These are phyloP conservation scores for Saxophila tyrrhenica DNA, from an alignment of 495 filamentous ascomycete species.

Conservation along the genomic window DNA sequence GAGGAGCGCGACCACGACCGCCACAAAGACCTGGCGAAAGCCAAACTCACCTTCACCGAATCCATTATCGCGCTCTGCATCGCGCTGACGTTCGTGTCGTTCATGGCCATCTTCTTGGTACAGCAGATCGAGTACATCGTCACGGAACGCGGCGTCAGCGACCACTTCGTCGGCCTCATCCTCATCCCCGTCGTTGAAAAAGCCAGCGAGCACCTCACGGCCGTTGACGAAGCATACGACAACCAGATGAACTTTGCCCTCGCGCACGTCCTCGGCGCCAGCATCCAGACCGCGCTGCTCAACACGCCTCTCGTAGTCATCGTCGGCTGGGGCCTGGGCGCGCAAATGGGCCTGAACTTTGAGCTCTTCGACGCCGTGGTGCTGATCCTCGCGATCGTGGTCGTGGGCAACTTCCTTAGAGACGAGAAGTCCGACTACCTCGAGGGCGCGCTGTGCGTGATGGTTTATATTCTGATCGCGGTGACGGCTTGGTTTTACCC, in stretches of 20 bases:
- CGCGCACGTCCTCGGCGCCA: slow-evolving; percentile 76
- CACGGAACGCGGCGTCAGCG: slow-evolving; percentile 47
- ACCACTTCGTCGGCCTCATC: slow-evolving; percentile 43
- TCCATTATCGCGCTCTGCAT: slow-evolving; percentile 55
- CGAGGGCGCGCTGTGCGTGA: slow-evolving; percentile 48
- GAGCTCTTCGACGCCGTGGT: slow-evolving; percentile 81
- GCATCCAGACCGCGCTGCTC: slow-evolving; percentile 81
- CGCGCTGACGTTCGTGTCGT: slow-evolving; percentile 59
- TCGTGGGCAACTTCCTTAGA: slow-evolving; percentile 42
- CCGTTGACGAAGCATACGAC: slow-evolving; percentile 85
- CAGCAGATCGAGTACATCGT: slow-evolving; percentile 69
- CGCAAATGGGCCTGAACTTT: slow-evolving; percentile 70
- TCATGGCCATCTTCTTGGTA: slow-evolving; percentile 76
- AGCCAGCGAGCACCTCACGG: slow-evolving; percentile 63
- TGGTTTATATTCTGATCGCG: slow-evolving; percentile 53
- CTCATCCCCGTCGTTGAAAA: slow-evolving; percentile 82
- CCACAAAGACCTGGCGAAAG: slow-evolving; percentile 48
- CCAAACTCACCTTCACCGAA: slow-evolving; percentile 71
- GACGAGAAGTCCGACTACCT: slow-evolving; percentile 38
- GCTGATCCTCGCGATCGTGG: slow-evolving; percentile 75
- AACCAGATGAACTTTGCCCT: slow-evolving; percentile 85
- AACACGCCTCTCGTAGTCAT: slow-evolving; percentile 77
- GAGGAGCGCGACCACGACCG: slow-evolving; percentile 60
- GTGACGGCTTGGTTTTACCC: slow-evolving; percentile 54
- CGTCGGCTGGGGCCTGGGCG: slow-evolving; percentile 68